Evolutionary conservation across 768 basidiomycete species (phyloP), one percentile per base, ranked within the genome.

Genomic region (Gyrodon lividus): DNA sequence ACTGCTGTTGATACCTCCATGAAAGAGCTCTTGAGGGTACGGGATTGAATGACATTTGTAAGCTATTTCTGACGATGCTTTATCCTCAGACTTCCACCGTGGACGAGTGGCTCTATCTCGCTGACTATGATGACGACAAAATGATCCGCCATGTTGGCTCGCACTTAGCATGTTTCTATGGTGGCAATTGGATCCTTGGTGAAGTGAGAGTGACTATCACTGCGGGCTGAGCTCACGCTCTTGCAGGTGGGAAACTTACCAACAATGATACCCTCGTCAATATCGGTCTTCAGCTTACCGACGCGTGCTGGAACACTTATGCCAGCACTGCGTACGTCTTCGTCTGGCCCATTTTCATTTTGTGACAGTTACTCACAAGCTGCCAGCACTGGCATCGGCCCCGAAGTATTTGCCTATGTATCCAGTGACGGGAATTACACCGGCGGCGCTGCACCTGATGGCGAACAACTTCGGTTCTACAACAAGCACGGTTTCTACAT

Each of bases 231-330:
- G 23, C 54, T 59, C 19, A 59, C 40, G 2, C 39, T 42, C 5
- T 52, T 24, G 9, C 33, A 83, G 86, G 86, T 3, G 88, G 89
- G 5, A 79, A 78, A 52, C 63, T 91, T 26, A 62, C 86, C 22
- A 81, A 87, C 65, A 89, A 90, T 53, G 69, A 82, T 22, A 86
- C 87, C 0, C 84, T 90, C 54, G 75, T 89, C 49, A 59, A 83
- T 39, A 69, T 78, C 35, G 89, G 76, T 4, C 73, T 90, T 30
- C 57, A 77, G 33, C 72, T 90, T 6, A 79, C 78, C 12, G 87
- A 91, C 35, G 82, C 77, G 7, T 90, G 89, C 71, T 87, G 87
- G 84, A 89, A 90, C 64, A 89, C 88, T 1, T 90, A 91, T 59
- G 80, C 83, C 5, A 76, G 84, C 55, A 84, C 85, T 23, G 75